Percentiles rank a stretch among this genome's conserved stretches.
Conservation (phyloP, 805 yeast genomes). For the Candida peoriensis region DNA sequence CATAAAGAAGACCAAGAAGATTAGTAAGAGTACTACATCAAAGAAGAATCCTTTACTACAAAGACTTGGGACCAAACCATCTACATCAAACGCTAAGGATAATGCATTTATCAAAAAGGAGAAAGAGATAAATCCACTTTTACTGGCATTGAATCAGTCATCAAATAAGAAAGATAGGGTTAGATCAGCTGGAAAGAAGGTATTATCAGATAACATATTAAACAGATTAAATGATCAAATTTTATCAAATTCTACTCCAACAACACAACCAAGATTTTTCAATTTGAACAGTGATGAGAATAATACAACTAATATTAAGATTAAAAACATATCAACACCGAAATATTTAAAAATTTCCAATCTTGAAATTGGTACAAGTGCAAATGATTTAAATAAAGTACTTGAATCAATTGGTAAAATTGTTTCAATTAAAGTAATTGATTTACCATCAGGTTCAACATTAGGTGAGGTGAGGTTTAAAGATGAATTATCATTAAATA, state of each 20-base stretch:
- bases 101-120: slow-evolving; percentile 1
- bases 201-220: too few relatives aligned
- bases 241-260: too few relatives aligned
- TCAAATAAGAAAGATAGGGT: too few relatives aligned
- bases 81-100: background rate
- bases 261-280: too few relatives aligned
- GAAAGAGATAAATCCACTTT: slow-evolving; percentile 7
- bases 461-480: slow-evolving; percentile 32
- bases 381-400: slow-evolving; percentile 24
- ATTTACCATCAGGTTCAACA: slow-evolving; percentile 34
- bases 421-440: slow-evolving; percentile 25
- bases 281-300: too few relatives aligned
- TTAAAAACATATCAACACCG: slow-evolving; percentile 21
- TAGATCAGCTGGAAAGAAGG: too few relatives aligned
- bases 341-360: slow-evolving; percentile 27
- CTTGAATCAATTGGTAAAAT: slow-evolving; percentile 21
- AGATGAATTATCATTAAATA: slow-evolving; percentile 25
- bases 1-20: background rate
- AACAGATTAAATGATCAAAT: too few relatives aligned
- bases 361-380: slow-evolving; percentile 26
- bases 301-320: too few relatives aligned
- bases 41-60: slow-evolving; percentile 3
- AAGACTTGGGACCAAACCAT: slow-evolving; percentile 1
- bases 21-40: background rate
- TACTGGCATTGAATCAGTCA: too few relatives aligned